phyloP scores from a whole-genome alignment of 2,329 filamentous ascomycete species.

The Pseudocercospora musae region DNA sequence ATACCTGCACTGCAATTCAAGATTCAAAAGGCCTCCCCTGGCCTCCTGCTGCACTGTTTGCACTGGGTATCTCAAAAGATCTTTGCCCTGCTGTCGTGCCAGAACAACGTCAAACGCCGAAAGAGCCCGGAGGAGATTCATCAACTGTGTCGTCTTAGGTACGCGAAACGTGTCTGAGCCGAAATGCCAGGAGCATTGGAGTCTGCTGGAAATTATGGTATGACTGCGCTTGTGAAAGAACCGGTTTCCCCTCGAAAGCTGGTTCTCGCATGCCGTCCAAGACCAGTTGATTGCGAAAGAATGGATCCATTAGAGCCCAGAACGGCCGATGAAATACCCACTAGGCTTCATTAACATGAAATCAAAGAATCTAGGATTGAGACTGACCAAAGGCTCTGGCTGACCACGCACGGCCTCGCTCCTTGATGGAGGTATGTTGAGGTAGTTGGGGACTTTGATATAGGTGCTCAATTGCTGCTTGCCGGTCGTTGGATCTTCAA shows the following conservation, averaged over 20 bases:
- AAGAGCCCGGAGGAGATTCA: too few species aligned
- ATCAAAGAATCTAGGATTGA: conserved; percentile 8
- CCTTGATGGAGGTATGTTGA: conserved; percentile 41
- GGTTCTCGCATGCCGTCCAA: conserved; percentile 50
- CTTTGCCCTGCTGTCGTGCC: too few species aligned
- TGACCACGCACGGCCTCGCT: conserved; percentile 37
- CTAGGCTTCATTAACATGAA: conserved; percentile 11
- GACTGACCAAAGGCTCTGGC: conserved; percentile 25
- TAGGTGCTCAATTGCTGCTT: conserved; percentile 37
- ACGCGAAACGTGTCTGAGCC: too few species aligned
- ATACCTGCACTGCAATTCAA: too few species aligned
- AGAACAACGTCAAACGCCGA: too few species aligned
- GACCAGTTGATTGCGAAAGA: conserved; percentile 43
- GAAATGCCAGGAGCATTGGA: conserved; percentile 33
- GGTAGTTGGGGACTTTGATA: conserved; percentile 43
- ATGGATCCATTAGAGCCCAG: conserved; percentile 44
- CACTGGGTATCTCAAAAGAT: too few species aligned
- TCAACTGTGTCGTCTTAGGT: too few species aligned
- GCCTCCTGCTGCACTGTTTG: too few species aligned
- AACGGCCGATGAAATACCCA: conserved; percentile 47
- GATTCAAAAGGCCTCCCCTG: too few species aligned
- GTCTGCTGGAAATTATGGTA: conserved; percentile 40
- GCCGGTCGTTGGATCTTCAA: conserved; percentile 38
- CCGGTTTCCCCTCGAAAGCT: conserved; percentile 41
- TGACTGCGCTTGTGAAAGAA: conserved; percentile 33